Evolutionary conservation across 2,329 filamentous ascomycete genomes (phyloP).

Genomic region (Basipetospora chlamydospora): DNA sequence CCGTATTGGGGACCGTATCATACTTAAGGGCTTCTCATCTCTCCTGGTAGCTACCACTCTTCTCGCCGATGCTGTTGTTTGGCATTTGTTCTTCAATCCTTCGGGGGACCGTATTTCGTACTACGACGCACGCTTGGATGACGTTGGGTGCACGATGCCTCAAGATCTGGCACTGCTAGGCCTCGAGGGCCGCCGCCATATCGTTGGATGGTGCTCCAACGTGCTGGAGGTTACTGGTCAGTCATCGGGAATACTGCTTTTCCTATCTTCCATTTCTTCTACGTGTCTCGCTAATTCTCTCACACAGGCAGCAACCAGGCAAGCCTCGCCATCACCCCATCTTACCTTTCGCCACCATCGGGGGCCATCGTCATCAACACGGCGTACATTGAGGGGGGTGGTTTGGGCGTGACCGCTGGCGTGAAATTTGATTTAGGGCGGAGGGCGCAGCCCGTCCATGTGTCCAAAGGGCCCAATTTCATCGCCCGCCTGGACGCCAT

Average conservation of each 20-base stretch:
- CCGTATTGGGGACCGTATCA: not conserved
- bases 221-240: not conserved
- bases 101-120: not conserved
- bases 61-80: not conserved
- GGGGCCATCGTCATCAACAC: not conserved
- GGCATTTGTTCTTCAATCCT: not conserved
- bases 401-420: not conserved
- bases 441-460: not conserved
- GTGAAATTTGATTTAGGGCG: not conserved
- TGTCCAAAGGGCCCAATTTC: not conserved
- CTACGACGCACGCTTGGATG: not conserved
- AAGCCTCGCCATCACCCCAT: not conserved
- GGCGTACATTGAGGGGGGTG: not conserved
- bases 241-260: no score
- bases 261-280: no score
- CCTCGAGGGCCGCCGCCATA: not conserved
- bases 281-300: not conserved
- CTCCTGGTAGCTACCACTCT: not conserved
- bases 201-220: slow-evolving; percentile 1
- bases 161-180: not conserved
- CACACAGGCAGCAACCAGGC: not conserved
- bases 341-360: not conserved
- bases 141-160: not conserved
- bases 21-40: slow-evolving; percentile 1
- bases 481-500: not conserved